Conservation (phyloP, 2,329 filamentous ascomycete species). For the Huntiella bhutanensis region DNA sequence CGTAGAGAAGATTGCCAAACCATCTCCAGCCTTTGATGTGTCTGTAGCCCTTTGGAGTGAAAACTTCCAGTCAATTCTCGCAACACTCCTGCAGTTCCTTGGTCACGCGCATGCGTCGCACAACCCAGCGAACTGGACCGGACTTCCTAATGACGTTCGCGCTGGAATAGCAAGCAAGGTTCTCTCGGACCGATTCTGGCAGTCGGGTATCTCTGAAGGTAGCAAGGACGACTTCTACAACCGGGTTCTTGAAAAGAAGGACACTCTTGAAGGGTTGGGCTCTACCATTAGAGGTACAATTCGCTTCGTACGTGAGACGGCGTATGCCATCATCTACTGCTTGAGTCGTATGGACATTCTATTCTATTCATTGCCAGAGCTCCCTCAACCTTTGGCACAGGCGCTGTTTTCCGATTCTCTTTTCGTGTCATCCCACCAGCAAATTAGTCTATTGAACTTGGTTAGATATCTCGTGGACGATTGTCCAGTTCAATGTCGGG, state of each 20-base stretch:
- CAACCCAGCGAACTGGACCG: constrained; percentile 66
- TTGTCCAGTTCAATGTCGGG: constrained; percentile 61
- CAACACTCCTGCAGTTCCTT: constrained; percentile 66
- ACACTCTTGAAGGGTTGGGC: constrained; percentile 79
- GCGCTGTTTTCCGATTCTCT: constrained; percentile 70
- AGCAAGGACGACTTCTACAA: constrained; percentile 96
- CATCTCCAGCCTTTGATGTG: constrained; percentile 51
- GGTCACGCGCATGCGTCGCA: constrained; percentile 84
- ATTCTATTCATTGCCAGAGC: constrained; percentile 77
- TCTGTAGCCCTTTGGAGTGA: constrained; percentile 73
- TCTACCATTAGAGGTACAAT: constrained; percentile 83
- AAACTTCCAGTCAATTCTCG: constrained; percentile 64
- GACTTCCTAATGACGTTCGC: constrained; percentile 56
- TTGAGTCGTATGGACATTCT: constrained; percentile 72
- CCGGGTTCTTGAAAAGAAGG: constrained; percentile 71
- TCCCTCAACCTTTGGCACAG: constrained; percentile 65
- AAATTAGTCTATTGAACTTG: constrained; percentile 81
- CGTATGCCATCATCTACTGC: constrained; percentile 85
- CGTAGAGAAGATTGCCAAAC: constrained; percentile 69
- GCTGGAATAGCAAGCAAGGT: constrained; percentile 55
- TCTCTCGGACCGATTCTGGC: constrained; percentile 91
- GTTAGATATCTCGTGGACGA: constrained; percentile 79
- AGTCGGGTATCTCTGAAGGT: constrained; percentile 87
- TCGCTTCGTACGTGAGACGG: constrained; percentile 75
- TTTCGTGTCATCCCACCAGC: constrained; percentile 74